Evolutionary conservation across 345 rosid species (phyloP), one percentile per base, ranked within the genome.

Genomic region (Syzygium aqueum): DNA sequence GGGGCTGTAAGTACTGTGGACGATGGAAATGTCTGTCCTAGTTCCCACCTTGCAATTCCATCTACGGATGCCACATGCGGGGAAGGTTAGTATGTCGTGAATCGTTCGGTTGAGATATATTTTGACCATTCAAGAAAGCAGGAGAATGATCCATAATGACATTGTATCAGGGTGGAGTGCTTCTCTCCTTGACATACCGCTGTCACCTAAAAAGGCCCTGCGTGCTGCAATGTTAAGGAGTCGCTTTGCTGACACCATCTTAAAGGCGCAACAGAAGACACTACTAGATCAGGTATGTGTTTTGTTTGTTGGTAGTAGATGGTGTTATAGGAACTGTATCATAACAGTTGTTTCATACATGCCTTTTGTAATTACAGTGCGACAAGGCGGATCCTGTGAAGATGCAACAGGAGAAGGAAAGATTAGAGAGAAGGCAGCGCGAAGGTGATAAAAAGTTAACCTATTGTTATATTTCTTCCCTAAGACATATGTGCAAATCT

Each of bases 161-260:
- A 43, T 51, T 90, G 57, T 40, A 90, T 87, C 90, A 97, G 98
- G 88, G 51, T 93, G 92, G 92, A 86, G 84, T 88, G 61, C 90
- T 52, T 51, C 93, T 53, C 65, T 86, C 87, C 89, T 91, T 85
- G 93, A 89, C 78, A 89, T 90, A 17, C 95, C 89, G 77, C 85
- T 96, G 88, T 95, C 98, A 37, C 96, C 99, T 10, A 88, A 91
- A 77, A 97, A 93, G 89, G 98, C 96, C 87, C 94, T 96, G 21
- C 97, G 98, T 52, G 98, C 95, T 90, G 99, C 96, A 67, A 93
- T 92, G 61, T 87, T 97, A 43, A 97, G 92, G 90, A 91, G 87
- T 37, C 97, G 97, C 53, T 97, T 95, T 88, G 99, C 98, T 27
- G 94, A 88, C 57, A 94, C 96, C 49, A 96, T 97, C 56, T 77